Evolutionary conservation across 2,329 filamentous ascomycete species (phyloP).

Genomic region (Cercospora sojina): DNA sequence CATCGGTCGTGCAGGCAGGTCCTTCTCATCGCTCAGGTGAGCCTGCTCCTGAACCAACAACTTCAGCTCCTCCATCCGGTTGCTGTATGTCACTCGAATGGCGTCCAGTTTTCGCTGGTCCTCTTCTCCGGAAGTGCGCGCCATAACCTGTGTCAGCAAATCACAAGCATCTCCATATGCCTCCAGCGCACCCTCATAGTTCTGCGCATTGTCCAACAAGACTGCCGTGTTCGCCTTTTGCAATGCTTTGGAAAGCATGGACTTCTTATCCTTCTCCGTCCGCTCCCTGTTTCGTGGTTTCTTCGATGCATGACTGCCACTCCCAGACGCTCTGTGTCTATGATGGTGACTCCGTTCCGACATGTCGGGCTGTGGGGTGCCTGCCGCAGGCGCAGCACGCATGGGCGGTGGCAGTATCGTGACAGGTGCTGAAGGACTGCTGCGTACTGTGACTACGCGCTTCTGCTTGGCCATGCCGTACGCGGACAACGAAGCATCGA

Average conservation of each 20-base stretch:
- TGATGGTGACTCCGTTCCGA: conserved; percentile 12
- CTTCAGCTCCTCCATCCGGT: conserved; percentile 81
- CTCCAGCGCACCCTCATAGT: conserved; percentile 85
- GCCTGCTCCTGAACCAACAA: conserved; percentile 60
- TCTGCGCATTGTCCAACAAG: conserved; percentile 91
- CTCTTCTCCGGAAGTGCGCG: conserved; percentile 77
- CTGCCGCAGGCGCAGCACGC: conserved; percentile 17
- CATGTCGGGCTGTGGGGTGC: conserved; percentile 17
- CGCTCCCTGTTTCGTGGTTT: conserved; percentile 41
- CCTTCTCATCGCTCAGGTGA: conserved; percentile 59
- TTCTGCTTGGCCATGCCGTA: conserved; percentile 28
- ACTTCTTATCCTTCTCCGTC: conserved; percentile 66
- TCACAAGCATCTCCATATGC: conserved; percentile 90
- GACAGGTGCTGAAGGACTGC: conserved; percentile 30
- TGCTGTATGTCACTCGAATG: conserved; percentile 88
- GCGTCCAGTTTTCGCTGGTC: conserved; percentile 88
- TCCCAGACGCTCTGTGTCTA: conserved; percentile 5
- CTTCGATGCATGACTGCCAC: conserved; percentile 18
- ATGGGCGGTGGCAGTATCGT: conserved; percentile 13
- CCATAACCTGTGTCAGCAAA: conserved; percentile 82
- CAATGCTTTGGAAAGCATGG: conserved; percentile 92
- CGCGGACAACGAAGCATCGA: conserved; percentile 32
- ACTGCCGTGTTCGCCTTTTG: conserved; percentile 96
- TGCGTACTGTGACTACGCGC: conserved; percentile 30
- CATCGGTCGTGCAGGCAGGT: conserved; percentile 68